Evolutionary conservation across 1,284 basidiomycete species (phyloP).

Genomic region (Cystobasidiaceae sp.): DNA sequence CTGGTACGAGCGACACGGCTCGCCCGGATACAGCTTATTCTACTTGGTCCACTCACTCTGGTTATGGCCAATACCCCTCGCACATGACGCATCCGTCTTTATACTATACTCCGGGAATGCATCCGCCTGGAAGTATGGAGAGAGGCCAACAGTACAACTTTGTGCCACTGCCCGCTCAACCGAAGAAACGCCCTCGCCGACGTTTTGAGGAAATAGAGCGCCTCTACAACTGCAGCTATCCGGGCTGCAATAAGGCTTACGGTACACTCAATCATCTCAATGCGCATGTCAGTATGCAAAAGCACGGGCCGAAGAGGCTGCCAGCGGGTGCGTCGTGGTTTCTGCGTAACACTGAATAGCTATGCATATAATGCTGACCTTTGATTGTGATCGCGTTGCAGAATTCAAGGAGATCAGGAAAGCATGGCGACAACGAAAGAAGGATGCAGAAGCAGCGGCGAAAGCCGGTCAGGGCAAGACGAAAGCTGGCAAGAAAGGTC

Average conservation of each 20-base stretch:
- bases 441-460: conserved; percentile 19
- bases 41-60: conserved; percentile 10
- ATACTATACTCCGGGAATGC: conserved; percentile 2
- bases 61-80: background rate
- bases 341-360: conserved; percentile 12
- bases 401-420: conserved; percentile 73
- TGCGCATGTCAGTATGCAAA: conserved; percentile 87
- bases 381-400: conserved; percentile 45
- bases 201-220: conserved; percentile 87
- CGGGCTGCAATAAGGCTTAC: conserved; percentile 68
- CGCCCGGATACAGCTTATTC: conserved; percentile 27
- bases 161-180: conserved; percentile 11
- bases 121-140: background rate
- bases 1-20: conserved; percentile 14
- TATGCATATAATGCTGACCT: background rate
- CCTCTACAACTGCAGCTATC: conserved; percentile 76
- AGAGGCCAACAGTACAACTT: conserved; percentile 4
- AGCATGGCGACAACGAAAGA: conserved; percentile 28
- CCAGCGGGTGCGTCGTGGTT: conserved; percentile 61
- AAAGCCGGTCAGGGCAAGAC: background rate
- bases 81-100: conserved; percentile 11
- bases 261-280: conserved; percentile 74
- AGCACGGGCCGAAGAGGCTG: conserved; percentile 74
- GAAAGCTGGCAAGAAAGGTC: background rate
- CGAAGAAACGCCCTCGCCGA: conserved; percentile 70